A percentile compares a stretch with the other conserved stretches of the same genome.
These are phyloP conservation scores for Pleurotus cornucopiae DNA, from an alignment of 768 basidiomycete genomes.

Conservation along the genomic window DNA sequence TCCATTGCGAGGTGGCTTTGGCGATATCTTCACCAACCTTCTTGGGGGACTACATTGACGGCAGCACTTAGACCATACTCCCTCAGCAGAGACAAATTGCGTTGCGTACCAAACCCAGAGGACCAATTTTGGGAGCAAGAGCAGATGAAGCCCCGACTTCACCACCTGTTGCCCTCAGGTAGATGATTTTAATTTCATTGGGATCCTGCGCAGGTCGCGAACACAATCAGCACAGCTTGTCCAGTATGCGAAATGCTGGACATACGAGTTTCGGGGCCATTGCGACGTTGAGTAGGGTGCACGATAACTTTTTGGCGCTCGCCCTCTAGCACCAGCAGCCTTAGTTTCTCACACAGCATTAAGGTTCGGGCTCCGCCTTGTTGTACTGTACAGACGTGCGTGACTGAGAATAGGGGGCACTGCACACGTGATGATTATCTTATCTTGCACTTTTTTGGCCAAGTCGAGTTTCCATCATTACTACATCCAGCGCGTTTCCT, in stretches of 20 bases:
- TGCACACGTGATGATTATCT: not conserved
- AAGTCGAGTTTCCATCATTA: not conserved
- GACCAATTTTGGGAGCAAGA: constrained; percentile 99
- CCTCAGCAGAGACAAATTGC: not conserved
- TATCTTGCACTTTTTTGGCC: not conserved
- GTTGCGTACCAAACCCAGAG: constrained; percentile 89
- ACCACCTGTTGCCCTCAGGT: constrained; percentile 97
- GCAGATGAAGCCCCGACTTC: constrained; percentile 99
- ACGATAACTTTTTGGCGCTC: constrained; percentile 7
- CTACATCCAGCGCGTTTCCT: not conserved
- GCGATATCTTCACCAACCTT: constrained; percentile 99
- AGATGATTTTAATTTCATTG: constrained; percentile 97
- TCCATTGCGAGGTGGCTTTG: constrained; percentile 97
- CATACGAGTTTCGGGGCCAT: constrained; percentile 83
- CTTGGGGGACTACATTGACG: constrained; percentile 83
- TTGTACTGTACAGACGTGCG: constrained; percentile 53
- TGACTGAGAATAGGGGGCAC: not conserved
- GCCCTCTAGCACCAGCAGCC: constrained; percentile 20
- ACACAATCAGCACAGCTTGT: constrained; percentile 5
- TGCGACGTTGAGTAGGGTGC: constrained; percentile 27
- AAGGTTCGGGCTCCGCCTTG: constrained; percentile 50
- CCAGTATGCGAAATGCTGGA: constrained; percentile 10
- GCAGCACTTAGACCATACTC: constrained; percentile 11
- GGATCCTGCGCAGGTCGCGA: constrained; percentile 65
- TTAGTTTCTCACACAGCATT: constrained; percentile 19